These are phyloP conservation scores for Tulasnella sp. DNA, from an alignment of 768 basidiomycete genomes.

Conservation along the genomic window DNA sequence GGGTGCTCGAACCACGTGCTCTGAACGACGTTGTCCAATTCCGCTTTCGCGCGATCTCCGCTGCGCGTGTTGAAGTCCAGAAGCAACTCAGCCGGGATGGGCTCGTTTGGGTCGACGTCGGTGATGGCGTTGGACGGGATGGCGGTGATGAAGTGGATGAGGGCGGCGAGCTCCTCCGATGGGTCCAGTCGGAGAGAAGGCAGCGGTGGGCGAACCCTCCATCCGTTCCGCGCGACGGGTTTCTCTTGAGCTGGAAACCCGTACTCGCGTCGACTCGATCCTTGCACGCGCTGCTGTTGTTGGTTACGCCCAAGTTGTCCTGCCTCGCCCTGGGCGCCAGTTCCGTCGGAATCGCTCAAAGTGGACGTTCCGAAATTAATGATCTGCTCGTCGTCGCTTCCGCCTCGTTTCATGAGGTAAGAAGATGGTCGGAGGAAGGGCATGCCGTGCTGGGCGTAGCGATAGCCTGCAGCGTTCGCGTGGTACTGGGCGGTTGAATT, in stretches of 20 bases:
- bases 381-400: neutral
- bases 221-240: neutral
- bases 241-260: neutral
- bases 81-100: conserved; percentile 76
- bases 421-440: conserved; percentile 2
- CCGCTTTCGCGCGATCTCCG: conserved; percentile 40
- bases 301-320: neutral
- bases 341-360: neutral
- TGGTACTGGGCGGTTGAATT: neutral
- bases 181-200: conserved; percentile 50
- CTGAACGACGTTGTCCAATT: conserved; percentile 55
- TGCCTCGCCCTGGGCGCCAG: neutral
- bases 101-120: conserved; percentile 55
- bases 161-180: conserved; percentile 66
- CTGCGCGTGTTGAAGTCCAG: conserved; percentile 77
- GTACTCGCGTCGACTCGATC: neutral
- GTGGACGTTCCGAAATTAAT: neutral
- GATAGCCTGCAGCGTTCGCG: neutral
- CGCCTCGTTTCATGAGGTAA: conserved; percentile 1
- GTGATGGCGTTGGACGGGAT: conserved; percentile 75
- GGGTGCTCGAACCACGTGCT: conserved; percentile 73
- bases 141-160: conserved; percentile 68
- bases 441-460: neutral
- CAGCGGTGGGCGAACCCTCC: conserved; percentile 28
- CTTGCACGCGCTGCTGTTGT: neutral